Evolutionary conservation across 495 filamentous ascomycete genomes (phyloP).

Genomic region (Trichoderma virens): DNA sequence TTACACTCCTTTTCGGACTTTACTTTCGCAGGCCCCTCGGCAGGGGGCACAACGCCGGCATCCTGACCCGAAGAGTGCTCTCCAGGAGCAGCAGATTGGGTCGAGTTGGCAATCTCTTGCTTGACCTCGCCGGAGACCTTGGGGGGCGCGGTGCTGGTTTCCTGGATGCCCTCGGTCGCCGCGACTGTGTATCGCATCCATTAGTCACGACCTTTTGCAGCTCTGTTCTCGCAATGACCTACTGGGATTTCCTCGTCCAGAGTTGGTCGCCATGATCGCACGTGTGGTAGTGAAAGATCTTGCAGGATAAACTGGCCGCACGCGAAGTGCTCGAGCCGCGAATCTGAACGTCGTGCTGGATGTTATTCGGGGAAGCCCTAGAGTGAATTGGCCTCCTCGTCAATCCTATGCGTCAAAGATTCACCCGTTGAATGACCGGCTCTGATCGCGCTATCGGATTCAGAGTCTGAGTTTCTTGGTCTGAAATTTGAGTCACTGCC

Average conservation of each 20-base stretch:
- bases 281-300: not conserved
- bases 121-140: conserved; percentile 41
- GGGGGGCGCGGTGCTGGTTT: conserved; percentile 35
- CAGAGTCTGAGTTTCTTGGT: not conserved
- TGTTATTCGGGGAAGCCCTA: conserved; percentile 6
- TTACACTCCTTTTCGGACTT: conserved; percentile 50
- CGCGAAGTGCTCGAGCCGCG: conserved; percentile 11
- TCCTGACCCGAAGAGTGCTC: conserved; percentile 39
- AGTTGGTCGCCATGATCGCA: conserved; percentile 52
- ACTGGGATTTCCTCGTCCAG: conserved; percentile 50
- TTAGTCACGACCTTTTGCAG: not conserved
- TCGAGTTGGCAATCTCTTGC: conserved; percentile 35
- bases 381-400: conserved; percentile 3
- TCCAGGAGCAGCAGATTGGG: conserved; percentile 26
- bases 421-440: not conserved
- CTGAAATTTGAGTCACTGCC: not conserved
- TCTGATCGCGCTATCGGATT: not conserved
- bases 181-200: conserved; percentile 31
- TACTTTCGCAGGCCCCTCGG: conserved; percentile 38
- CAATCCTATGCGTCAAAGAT: conserved; percentile 4
- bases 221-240: conserved; percentile 20
- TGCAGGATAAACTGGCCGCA: conserved; percentile 3
- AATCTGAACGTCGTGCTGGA: conserved; percentile 11
- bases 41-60: conserved; percentile 24
- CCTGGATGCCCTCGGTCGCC: conserved; percentile 43